Evolutionary conservation across 108 stramenopile species (phyloP).

Genomic region (Skeletonema grethae): DNA sequence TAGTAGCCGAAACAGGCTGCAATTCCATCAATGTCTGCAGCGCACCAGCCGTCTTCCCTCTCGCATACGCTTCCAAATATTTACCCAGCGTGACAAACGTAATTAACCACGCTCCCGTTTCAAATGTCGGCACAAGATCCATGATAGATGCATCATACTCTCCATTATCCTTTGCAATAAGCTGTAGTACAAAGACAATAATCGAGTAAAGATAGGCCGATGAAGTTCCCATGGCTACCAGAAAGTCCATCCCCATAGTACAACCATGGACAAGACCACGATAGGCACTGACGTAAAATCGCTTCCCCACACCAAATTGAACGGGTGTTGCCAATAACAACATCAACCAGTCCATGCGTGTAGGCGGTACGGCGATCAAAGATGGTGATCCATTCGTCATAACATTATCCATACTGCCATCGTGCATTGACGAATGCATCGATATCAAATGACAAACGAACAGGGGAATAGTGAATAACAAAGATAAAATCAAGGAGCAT

Average conservation of each 20-base stretch:
- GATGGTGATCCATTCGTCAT: background rate
- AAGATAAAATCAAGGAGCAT: constrained; percentile 34
- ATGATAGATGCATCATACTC: constrained; percentile 23
- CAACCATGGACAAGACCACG: constrained; percentile 65
- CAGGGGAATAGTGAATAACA: constrained; percentile 60
- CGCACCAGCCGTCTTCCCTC: constrained; percentile 87
- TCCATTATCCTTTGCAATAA: constrained; percentile 14
- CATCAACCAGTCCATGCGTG: constrained; percentile 42
- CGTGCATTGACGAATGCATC: constrained; percentile 26
- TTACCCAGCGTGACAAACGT: constrained; percentile 96
- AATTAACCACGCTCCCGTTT: constrained; percentile 95
- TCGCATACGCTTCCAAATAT: constrained; percentile 87
- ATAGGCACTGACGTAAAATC: constrained; percentile 85
- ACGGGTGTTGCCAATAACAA: constrained; percentile 74
- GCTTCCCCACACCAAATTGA: constrained; percentile 87
- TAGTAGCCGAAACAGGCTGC: constrained; percentile 68
- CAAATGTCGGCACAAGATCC: constrained; percentile 73
- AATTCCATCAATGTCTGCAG: constrained; percentile 87
- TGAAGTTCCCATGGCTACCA: constrained; percentile 93
- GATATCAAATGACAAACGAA: constrained; percentile 45
- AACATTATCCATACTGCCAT: background rate
- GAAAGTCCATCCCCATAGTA: constrained; percentile 93
- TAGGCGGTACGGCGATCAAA: constrained; percentile 7
- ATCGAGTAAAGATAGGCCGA: constrained; percentile 87
- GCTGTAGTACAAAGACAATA: constrained; percentile 44